Evolutionary conservation across 192 early-diverging fungal genomes (phyloP).

Genomic region (Obelidium mucronatum): DNA sequence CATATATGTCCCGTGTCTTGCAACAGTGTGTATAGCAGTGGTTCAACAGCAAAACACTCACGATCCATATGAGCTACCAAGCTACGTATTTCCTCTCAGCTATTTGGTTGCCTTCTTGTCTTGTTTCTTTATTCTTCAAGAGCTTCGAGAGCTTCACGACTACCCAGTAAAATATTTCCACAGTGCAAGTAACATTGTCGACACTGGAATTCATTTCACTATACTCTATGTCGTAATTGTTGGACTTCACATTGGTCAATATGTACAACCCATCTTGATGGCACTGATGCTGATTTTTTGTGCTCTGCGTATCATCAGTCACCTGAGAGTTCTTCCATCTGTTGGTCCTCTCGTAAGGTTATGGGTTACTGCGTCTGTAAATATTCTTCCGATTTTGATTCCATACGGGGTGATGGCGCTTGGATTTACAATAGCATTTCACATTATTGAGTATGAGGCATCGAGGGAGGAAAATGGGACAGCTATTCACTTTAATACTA

Average conservation of each 20-base stretch:
- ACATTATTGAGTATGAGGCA: constrained; percentile 42
- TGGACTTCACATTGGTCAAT: constrained; percentile 25
- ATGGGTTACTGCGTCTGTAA: constrained; percentile 44
- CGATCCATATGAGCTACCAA: neutral
- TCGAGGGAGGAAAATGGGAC: neutral
- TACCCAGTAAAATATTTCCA: constrained; percentile 43
- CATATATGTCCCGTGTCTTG: constrained; percentile 14
- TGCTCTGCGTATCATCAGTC: constrained; percentile 41
- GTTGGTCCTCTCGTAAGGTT: constrained; percentile 52
- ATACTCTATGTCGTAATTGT: constrained; percentile 40
- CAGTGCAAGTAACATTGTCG: constrained; percentile 44
- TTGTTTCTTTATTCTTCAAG: constrained; percentile 46
- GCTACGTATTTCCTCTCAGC: constrained; percentile 25
- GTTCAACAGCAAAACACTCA: constrained; percentile 19
- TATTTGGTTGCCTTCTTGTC: constrained; percentile 36
- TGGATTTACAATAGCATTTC: constrained; percentile 49
- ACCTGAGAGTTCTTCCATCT: constrained; percentile 52
- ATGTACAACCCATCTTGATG: constrained; percentile 48
- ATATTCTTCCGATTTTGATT: constrained; percentile 53
- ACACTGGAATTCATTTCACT: constrained; percentile 44
- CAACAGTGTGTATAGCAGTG: constrained; percentile 22
- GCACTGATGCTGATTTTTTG: constrained; percentile 47
- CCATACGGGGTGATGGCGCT: constrained; percentile 46
- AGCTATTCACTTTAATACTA: constrained; percentile 37
- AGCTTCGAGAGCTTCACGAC: constrained; percentile 48